A percentile compares a stretch with the other conserved stretches of the same genome.
Conservation (phyloP, 2,329 filamentous ascomycete genomes). For the Botrytis fabae region DNA sequence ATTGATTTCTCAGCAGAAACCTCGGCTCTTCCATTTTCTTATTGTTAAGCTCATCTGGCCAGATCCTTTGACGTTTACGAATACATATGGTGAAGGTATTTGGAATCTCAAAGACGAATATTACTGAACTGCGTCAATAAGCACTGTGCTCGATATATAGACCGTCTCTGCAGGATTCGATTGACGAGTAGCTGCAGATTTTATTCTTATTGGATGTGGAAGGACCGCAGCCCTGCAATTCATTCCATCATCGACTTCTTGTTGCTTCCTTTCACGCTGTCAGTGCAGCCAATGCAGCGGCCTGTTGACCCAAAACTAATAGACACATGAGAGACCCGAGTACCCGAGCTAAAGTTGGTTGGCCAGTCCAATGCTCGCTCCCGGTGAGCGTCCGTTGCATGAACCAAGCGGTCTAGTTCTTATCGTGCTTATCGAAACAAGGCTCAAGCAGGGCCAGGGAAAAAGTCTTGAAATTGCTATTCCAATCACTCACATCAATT, state of each 20-base stretch:
- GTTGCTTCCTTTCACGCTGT: neutral
- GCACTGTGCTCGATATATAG: neutral
- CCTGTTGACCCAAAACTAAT: neutral
- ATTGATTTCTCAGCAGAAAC: slow-evolving; percentile 11
- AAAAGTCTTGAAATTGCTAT: neutral
- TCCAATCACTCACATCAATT: neutral
- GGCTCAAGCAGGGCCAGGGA: neutral
- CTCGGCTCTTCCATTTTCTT: slow-evolving; percentile 11
- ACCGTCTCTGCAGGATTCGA: neutral
- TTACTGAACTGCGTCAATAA: neutral
- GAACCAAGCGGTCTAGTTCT: neutral
- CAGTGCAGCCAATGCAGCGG: neutral
- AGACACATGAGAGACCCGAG: neutral
- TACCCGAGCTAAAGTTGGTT: neutral
- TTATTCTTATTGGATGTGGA: neutral
- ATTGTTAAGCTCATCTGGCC: neutral
- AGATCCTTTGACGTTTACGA: neutral
- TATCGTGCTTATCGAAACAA: neutral
- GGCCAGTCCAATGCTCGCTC: neutral
- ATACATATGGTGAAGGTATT: neutral
- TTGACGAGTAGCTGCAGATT: neutral
- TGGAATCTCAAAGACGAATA: neutral
- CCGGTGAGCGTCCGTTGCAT: neutral
- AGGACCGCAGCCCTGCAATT: neutral
- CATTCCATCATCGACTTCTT: neutral